These are phyloP conservation scores for Sclerotiophoma versabilis DNA, from an alignment of 2,329 filamentous ascomycete genomes.

Conservation along the genomic window DNA sequence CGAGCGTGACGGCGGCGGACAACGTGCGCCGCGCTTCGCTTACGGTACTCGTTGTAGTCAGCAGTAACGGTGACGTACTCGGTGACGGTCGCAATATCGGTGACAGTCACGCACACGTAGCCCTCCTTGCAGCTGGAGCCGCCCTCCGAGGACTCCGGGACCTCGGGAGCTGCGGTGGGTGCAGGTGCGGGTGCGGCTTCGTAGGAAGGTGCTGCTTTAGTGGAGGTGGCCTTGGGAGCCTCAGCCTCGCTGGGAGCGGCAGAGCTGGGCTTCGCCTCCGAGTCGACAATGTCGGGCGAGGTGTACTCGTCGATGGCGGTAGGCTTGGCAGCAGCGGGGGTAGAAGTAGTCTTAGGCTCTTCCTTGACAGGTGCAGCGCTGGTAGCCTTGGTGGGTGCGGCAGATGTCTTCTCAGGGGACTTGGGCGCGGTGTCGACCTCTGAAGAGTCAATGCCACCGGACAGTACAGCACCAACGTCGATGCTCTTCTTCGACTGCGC, in stretches of 20 bases:
- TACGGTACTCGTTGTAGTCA: conserved; percentile 22
- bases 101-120: conserved; percentile 34
- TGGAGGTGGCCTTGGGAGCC: conserved; percentile 8
- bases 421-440: conserved; percentile 25
- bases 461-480: conserved; percentile 41
- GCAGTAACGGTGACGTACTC: conserved; percentile 38
- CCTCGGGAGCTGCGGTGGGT: conserved; percentile 3
- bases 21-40: conserved; percentile 13
- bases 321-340: conserved; percentile 8
- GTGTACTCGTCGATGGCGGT: conserved; percentile 18
- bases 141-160: conserved; percentile 1
- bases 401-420: conserved; percentile 12
- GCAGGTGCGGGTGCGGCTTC: conserved; percentile 31
- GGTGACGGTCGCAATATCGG: conserved; percentile 33
- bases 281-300: conserved; percentile 8
- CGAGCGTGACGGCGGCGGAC: conserved; percentile 10
- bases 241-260: conserved; percentile 9
- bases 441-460: conserved; percentile 3
- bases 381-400: conserved; percentile 1
- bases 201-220: conserved; percentile 26
- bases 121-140: conserved; percentile 27
- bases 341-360: neutral
- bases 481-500: conserved; percentile 40
- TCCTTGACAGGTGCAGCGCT: conserved; percentile 5
- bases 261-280: conserved; percentile 2